phyloP scores from a whole-genome alignment of 306 rosid genomes.

The Delonix regia region DNA sequence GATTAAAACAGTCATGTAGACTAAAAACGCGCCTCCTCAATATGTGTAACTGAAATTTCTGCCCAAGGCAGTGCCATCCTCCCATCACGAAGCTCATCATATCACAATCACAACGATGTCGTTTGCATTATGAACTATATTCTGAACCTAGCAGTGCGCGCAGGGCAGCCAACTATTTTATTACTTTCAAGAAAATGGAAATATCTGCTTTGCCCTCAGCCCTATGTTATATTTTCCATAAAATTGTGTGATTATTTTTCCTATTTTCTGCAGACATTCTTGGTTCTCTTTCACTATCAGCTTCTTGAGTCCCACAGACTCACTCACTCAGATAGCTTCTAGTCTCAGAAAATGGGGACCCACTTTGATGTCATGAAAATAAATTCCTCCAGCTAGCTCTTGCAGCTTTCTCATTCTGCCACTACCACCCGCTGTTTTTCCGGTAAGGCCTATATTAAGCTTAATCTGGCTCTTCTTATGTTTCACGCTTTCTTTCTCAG shows the following conservation, averaged over 20 bases:
- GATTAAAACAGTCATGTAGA: too few species aligned
- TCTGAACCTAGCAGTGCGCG: too few species aligned
- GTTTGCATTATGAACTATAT: too few species aligned
- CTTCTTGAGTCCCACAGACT: neutral
- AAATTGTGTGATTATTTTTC: neutral
- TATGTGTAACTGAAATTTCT: too few species aligned
- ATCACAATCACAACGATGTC: neutral
- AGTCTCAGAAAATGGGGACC: conserved; percentile 31
- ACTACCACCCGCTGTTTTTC: conserved; percentile 18
- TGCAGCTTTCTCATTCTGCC: conserved; percentile 42
- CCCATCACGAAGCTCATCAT: conserved; percentile 38
- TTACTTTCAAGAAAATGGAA: too few species aligned
- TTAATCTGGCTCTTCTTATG: conserved; percentile 6
- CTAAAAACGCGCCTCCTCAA: too few species aligned
- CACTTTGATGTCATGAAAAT: neutral
- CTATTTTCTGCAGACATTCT: neutral
- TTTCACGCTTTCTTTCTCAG: conserved; percentile 7
- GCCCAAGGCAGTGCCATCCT: conserved; percentile 36
- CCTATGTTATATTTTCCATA: neutral
- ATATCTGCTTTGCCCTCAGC: neutral
- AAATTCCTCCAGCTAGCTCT: conserved; percentile 13
- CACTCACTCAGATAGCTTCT: conserved; percentile 4
- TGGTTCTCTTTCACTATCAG: neutral
- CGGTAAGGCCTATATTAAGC: conserved; percentile 3
- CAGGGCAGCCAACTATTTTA: too few species aligned